A percentile compares a stretch with the other conserved stretches of the same genome.
phyloP scores from a whole-genome alignment of 2,329 filamentous ascomycete species.

The Alternaria burnsii region DNA sequence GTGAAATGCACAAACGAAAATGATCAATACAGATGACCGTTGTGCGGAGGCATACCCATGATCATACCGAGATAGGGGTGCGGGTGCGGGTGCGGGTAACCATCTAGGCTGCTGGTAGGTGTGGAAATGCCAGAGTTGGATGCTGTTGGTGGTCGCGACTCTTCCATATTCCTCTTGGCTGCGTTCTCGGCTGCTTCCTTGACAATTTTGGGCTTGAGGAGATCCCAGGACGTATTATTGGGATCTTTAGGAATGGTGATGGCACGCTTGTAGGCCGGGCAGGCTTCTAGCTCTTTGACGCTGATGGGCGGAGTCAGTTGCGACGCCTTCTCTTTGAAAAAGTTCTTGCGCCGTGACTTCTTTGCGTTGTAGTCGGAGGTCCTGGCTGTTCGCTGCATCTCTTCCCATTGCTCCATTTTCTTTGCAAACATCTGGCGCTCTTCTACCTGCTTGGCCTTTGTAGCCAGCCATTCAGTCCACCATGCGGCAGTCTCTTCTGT shows the following conservation, averaged over 20 bases:
- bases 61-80: conserved; percentile 19
- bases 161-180: conserved; percentile 15
- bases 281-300: conserved; percentile 45
- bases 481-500: conserved; percentile 33
- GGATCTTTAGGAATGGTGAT: conserved; percentile 52
- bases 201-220: conserved; percentile 48
- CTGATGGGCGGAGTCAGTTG: conserved; percentile 50
- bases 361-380: conserved; percentile 42
- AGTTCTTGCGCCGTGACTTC: conserved; percentile 46
- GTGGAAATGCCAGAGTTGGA: conserved; percentile 33
- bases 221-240: conserved; percentile 48
- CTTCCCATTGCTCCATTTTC: conserved; percentile 51
- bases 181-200: conserved; percentile 41
- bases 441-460: conserved; percentile 37
- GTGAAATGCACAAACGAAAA: conserved; percentile 15
- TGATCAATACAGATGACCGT: conserved; percentile 20
- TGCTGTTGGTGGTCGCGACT: conserved; percentile 20
- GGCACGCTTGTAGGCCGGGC: conserved; percentile 51
- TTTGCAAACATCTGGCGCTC: conserved; percentile 45
- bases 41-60: conserved; percentile 16
- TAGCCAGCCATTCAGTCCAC: conserved; percentile 31
- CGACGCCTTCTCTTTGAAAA: conserved; percentile 50
- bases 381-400: conserved; percentile 39
- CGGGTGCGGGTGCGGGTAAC: conserved; percentile 22
- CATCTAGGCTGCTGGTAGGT: conserved; percentile 24